Percentiles rank a stretch among this genome's conserved stretches.
Evolutionary conservation across 1,139 yeast species (phyloP).

Genomic region (Scheffersomyces stambukii): DNA sequence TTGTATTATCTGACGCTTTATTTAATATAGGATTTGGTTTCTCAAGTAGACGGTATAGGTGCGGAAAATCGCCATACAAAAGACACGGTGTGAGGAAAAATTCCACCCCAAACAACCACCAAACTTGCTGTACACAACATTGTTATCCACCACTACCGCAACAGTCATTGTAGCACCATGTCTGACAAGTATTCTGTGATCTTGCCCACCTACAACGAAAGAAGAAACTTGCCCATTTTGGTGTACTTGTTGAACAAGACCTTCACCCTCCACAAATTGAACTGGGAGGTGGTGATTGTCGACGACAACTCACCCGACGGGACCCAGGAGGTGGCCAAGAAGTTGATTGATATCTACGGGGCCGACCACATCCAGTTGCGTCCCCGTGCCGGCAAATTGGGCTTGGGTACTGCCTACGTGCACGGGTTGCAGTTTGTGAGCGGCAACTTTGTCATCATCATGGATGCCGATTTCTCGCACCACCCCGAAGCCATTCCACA

Average conservation of each 20-base stretch:
- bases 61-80: no score
- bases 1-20: no score
- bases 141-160: no score
- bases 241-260: conserved; percentile 69
- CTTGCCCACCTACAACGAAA: conserved; percentile 77
- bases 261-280: conserved; percentile 53
- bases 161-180: no score
- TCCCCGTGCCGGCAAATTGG: conserved; percentile 76
- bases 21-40: no score
- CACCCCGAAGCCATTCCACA: conserved; percentile 78
- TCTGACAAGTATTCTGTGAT: conserved; percentile 71
- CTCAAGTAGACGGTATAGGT: no score
- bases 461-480: conserved; percentile 87
- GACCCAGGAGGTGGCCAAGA: conserved; percentile 69
- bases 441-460: conserved; percentile 73
- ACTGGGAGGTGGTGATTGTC: conserved; percentile 78
- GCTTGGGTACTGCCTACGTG: conserved; percentile 79
- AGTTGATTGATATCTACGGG: conserved; percentile 63
- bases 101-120: no score
- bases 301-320: conserved; percentile 85
- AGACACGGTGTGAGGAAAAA: no score
- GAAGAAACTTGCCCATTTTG: conserved; percentile 65
- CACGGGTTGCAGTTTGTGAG: conserved; percentile 72
- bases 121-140: no score
- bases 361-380: conserved; percentile 59